phyloP scores from a whole-genome alignment of 179 eudicot species.

The Beta corolliflora region DNA sequence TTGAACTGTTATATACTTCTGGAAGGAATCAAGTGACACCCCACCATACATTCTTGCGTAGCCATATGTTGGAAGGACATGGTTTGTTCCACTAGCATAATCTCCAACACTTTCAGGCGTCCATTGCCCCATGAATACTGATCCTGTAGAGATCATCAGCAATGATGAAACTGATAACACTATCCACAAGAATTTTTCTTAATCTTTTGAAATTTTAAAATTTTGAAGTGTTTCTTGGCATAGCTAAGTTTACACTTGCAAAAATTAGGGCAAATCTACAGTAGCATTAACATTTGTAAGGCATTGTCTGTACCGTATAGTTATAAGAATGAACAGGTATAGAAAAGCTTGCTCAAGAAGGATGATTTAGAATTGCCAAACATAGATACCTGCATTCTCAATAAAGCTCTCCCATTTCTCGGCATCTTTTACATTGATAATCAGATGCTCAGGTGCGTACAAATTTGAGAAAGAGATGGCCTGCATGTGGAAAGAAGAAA shows the following conservation, averaged over 20 bases:
- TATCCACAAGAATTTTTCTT: neutral
- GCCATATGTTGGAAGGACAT: slow-evolving; percentile 98
- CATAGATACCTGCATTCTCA: slow-evolving; percentile 82
- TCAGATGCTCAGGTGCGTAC: slow-evolving; percentile 99
- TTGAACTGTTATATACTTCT: slow-evolving; percentile 92
- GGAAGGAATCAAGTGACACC: slow-evolving; percentile 91
- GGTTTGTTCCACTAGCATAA: slow-evolving; percentile 98
- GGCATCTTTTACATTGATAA: slow-evolving; percentile 90
- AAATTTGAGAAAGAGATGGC: slow-evolving; percentile 88
- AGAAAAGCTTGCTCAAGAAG: neutral
- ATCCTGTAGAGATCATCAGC: slow-evolving; percentile 52
- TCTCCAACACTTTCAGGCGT: slow-evolving; percentile 99
- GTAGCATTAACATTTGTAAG: neutral
- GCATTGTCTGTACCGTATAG: neutral
- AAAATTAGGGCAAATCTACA: neutral
- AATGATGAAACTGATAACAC: neutral
- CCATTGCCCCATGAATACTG: slow-evolving; percentile 96
- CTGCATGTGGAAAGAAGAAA: slow-evolving; percentile 37
- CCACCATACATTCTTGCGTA: slow-evolving; percentile 97
- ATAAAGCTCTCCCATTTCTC: slow-evolving; percentile 96
- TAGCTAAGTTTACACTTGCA: neutral
- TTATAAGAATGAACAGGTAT: neutral
- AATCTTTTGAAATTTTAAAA: neutral
- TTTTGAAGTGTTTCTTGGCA: neutral
- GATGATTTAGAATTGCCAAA: neutral